Evolutionary conservation across 2,329 filamentous ascomycete species (phyloP).

Genomic region (Madurella mycetomatis): DNA sequence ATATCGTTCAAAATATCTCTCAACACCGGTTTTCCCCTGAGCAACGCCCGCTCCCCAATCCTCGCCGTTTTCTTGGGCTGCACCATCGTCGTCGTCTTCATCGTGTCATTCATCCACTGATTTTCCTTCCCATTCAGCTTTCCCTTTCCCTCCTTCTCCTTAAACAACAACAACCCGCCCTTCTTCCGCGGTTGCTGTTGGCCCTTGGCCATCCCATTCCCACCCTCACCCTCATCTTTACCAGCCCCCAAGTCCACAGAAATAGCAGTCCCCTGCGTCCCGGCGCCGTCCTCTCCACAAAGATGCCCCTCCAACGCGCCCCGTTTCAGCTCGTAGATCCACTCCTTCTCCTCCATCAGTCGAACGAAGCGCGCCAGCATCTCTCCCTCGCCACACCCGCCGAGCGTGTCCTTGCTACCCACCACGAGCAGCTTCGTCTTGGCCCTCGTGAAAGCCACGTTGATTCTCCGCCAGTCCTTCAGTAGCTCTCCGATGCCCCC

Average conservation of each 20-base stretch:
- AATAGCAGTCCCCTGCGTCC: conserved; percentile 18
- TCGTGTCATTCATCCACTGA: neutral
- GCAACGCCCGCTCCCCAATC: conserved; percentile 56
- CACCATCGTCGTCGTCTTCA: conserved; percentile 37
- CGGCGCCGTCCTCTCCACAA: conserved; percentile 54
- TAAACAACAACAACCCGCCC: neutral
- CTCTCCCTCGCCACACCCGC: conserved; percentile 57
- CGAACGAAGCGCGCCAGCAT: conserved; percentile 72
- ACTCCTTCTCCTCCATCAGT: conserved; percentile 72
- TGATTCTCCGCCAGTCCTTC: conserved; percentile 87
- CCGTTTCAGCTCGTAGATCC: conserved; percentile 69
- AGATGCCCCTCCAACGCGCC: conserved; percentile 63
- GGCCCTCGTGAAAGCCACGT: conserved; percentile 90
- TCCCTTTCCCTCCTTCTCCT: neutral
- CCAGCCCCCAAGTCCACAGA: no score
- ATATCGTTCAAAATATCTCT: conserved; percentile 75
- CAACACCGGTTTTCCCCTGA: conserved; percentile 64
- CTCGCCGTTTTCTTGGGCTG: conserved; percentile 49
- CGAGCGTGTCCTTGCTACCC: conserved; percentile 72
- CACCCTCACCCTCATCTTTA: conserved; percentile 15
- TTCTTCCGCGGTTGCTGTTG: neutral
- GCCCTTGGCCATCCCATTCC: neutral
- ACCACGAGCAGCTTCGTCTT: conserved; percentile 88
- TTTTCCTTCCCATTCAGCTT: conserved; percentile 10
- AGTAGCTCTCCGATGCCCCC: conserved; percentile 85